phyloP scores from a whole-genome alignment of 331 rosid genomes.

The Quercus tomentella region DNA sequence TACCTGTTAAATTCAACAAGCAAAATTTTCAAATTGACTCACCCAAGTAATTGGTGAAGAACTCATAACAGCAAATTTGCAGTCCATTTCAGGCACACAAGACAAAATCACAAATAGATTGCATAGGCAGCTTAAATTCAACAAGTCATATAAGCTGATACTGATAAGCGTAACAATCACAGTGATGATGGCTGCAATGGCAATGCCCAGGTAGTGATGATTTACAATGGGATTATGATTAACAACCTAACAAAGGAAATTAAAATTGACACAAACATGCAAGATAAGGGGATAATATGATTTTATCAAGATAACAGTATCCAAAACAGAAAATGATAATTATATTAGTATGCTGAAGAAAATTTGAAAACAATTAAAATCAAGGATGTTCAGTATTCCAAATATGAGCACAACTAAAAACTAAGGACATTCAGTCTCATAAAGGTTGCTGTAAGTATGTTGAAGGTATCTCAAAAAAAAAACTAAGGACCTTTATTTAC shows the following conservation, averaged over 20 bases:
- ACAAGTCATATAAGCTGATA: background rate
- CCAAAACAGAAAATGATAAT: background rate
- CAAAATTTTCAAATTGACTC: slow-evolving; percentile 13
- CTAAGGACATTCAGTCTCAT: background rate
- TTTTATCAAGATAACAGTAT: too few species aligned
- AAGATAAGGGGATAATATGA: too few species aligned
- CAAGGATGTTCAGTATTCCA: background rate
- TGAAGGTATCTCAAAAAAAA: too few species aligned
- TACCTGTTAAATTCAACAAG: slow-evolving; percentile 41
- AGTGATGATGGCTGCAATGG: background rate
- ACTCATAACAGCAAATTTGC: background rate
- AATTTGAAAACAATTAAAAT: background rate
- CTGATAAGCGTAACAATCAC: background rate
- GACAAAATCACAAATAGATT: background rate
- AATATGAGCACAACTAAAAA: background rate
- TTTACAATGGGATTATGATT: background rate
- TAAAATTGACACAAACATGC: background rate
- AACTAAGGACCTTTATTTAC: too few species aligned
- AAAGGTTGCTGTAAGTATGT: too few species aligned
- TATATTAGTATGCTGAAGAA: background rate
- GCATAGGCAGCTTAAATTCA: slow-evolving; percentile 1
- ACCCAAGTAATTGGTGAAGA: slow-evolving; percentile 2
- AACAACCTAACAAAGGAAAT: background rate
- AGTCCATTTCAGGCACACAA: background rate
- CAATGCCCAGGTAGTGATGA: background rate